A percentile compares a stretch with the other conserved stretches of the same genome.
Conservation (phyloP, 202 grass and related monocot species). For the Bolboschoenoplectus hybrid region DNA sequence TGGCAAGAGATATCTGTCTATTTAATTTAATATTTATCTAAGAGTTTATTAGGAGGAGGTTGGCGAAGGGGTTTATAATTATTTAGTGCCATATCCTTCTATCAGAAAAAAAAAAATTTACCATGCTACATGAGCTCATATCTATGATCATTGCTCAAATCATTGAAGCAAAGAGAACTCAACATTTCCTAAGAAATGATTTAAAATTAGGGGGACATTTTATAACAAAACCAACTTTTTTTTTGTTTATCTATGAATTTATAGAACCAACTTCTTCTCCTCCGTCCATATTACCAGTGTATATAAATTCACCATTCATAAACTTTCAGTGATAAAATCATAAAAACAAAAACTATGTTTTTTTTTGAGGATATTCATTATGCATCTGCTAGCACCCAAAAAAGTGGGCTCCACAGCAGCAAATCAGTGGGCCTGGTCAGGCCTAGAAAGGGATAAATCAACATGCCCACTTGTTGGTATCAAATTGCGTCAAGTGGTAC, state of each 20-base stretch:
- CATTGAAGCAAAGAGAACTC: not conserved
- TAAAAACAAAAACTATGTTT: not conserved
- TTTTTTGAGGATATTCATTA: not conserved
- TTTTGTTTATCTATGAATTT: not conserved
- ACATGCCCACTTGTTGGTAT: constrained; percentile 29
- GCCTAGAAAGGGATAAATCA: constrained; percentile 19
- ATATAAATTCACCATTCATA: not conserved
- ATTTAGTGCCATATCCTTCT: not conserved
- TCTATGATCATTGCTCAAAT: not conserved
- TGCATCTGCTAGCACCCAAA: not conserved
- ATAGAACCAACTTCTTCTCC: not conserved
- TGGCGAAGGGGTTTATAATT: not conserved
- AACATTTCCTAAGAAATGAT: not conserved
- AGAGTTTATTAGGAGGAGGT: not conserved
- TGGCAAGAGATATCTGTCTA: not conserved
- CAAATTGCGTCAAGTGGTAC: constrained; percentile 34
- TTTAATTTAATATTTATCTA: not conserved
- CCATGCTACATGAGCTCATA: not conserved
- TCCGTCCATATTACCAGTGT: not conserved
- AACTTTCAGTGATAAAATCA: not conserved
- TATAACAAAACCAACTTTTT: not conserved
- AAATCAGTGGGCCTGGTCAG: constrained; percentile 26
- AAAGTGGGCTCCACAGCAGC: constrained; percentile 14
- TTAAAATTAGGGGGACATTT: not conserved
- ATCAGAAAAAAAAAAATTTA: not conserved